Evolutionary conservation across 495 filamentous ascomycete species (phyloP), one percentile per base, ranked within the genome.

Genomic region (Paragyromitra xinjiangensis): DNA sequence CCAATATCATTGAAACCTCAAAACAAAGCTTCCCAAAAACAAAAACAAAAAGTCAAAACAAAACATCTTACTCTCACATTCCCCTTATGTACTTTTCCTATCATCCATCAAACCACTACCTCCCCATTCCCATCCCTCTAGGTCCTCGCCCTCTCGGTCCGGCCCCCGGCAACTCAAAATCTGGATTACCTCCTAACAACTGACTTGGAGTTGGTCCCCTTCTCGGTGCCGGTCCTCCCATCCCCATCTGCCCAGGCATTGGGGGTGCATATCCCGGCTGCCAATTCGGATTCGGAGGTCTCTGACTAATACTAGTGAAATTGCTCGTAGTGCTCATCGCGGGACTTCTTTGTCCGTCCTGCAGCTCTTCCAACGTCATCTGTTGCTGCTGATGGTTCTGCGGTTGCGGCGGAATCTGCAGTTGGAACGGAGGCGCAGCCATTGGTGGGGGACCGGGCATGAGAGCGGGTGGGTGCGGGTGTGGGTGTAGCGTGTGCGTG

Each of bases 211-310:
- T 85, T 75, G 71, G 87, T 84, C 78, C 84, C 85, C 75, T 86
- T 84, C 76, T 86, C 85, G 65, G 84, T 81, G 81, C 81, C 78
- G 72, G 75, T 67, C 24, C 75, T 71, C 42, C 79, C 63, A 82
- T 69, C 26, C 81, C 81, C 19, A 67, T 62, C 29, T 75, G 63
- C 26, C 79, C 81, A n/a, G 85, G 82, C 70, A 86, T 83, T 16
- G 84, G 81, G 34, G 84, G 84, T 55, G 84, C 81, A 50, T 84
- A 83, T 1, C 84, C 77, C 3, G 70, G 75, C 84, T 92, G 83
- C 94, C 94, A 97, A 42, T 90, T 89, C 3, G 94, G 94, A 82
- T 97, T 97, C 22, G 95, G 84, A n/a, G 91, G 90, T 34, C 94
- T 88, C 84, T 97, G 92, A 0, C 90, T 93, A 51, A 97, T 90